phyloP scores from a whole-genome alignment of 1,284 basidiomycete genomes.

The Microbotryum violaceum region DNA sequence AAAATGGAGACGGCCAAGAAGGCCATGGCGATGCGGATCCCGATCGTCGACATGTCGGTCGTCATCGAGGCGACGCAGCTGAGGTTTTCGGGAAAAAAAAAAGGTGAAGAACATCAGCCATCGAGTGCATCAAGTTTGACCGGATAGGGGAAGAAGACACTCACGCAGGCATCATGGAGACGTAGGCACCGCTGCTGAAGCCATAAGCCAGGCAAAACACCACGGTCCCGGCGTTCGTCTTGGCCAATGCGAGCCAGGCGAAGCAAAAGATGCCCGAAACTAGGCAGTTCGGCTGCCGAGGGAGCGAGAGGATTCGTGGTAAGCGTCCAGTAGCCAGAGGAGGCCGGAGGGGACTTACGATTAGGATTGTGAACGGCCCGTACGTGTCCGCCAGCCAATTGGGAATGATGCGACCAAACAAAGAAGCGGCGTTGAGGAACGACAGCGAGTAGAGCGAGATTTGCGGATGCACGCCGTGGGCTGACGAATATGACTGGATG shows the following conservation, averaged over 20 bases:
- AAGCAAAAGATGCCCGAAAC: constrained; percentile 28
- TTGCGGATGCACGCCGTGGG: constrained; percentile 34
- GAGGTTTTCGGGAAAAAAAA: neutral
- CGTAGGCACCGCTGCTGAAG: constrained; percentile 9
- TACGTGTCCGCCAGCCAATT: constrained; percentile 32
- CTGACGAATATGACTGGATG: constrained; percentile 23
- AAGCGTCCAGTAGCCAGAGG: neutral
- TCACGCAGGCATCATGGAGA: constrained; percentile 27
- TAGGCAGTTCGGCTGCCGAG: constrained; percentile 19
- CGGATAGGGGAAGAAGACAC: neutral
- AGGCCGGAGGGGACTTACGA: neutral
- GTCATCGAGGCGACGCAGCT: constrained; percentile 13
- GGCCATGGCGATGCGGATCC: constrained; percentile 29
- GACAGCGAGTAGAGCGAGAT: constrained; percentile 30
- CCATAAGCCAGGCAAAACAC: constrained; percentile 39
- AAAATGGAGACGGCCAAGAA: constrained; percentile 36
- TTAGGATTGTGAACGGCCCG: constrained; percentile 32
- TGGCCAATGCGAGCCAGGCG: constrained; percentile 28
- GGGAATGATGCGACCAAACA: constrained; percentile 33
- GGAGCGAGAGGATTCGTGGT: neutral
- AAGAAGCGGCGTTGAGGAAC: constrained; percentile 32
- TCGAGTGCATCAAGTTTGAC: too few species aligned
- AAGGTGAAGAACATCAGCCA: too few species aligned
- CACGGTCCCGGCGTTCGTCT: constrained; percentile 24
- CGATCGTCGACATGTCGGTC: constrained; percentile 22